These are phyloP conservation scores for Castanea mollissima DNA, from an alignment of 306 rosid species.

Conservation along the genomic window DNA sequence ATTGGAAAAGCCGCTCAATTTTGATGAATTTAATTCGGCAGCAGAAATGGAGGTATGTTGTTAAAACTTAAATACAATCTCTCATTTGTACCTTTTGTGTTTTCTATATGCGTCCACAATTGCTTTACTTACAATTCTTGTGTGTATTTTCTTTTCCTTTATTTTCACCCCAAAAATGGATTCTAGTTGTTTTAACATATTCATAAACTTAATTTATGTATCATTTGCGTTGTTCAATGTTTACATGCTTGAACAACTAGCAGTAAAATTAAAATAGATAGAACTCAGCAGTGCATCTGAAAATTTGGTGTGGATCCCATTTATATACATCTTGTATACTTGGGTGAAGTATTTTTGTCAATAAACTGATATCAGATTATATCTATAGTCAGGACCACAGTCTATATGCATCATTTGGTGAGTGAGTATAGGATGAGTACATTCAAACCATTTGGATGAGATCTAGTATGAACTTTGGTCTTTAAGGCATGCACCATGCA, in stretches of 20 bases:
- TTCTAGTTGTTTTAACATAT: neutral
- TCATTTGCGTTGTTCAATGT: neutral
- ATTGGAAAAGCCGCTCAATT: conserved; percentile 48
- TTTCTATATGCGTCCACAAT: neutral
- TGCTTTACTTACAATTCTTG: neutral
- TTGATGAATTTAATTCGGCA: conserved; percentile 64
- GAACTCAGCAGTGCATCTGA: neutral
- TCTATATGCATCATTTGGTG: neutral
- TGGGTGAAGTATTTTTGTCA: too few species aligned
- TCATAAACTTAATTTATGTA: neutral
- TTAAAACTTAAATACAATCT: neutral
- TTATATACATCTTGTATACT: too few species aligned
- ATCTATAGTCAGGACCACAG: neutral
- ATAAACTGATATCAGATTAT: neutral
- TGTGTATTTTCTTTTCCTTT: neutral
- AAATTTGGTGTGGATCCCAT: neutral
- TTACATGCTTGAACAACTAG: neutral
- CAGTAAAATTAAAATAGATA: neutral
- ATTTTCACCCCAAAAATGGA: neutral
- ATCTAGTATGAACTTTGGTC: neutral
- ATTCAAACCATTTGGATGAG: neutral
- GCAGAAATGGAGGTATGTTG: conserved; percentile 82
- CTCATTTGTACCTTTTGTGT: neutral
- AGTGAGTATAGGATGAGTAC: neutral
- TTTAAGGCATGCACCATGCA: neutral